These are phyloP conservation scores for Petasospora fabianii DNA, from an alignment of 1,139 yeast species.

Conservation along the genomic window DNA sequence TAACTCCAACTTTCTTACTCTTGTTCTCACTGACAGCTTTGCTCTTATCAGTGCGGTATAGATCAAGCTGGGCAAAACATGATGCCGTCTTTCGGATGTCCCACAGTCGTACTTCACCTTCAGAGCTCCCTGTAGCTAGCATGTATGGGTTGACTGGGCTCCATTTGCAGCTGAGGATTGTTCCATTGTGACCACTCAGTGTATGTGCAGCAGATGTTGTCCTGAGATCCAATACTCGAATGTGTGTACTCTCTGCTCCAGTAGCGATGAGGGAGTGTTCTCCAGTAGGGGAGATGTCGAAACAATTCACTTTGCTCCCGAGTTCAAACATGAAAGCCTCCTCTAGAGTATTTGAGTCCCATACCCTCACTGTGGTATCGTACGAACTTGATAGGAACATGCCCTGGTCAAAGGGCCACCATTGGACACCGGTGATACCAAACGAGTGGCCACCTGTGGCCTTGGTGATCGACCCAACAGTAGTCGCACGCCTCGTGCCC, in stretches of 20 bases:
- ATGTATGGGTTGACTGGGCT: conserved; percentile 48
- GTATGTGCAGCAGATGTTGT: conserved; percentile 71
- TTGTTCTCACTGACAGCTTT: conserved; percentile 21
- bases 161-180: conserved; percentile 69
- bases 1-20: conserved; percentile 26
- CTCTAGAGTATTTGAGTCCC: conserved; percentile 69
- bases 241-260: conserved; percentile 67
- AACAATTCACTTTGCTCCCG: conserved; percentile 47
- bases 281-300: conserved; percentile 41
- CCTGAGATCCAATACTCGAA: conserved; percentile 68
- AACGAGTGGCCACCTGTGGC: conserved; percentile 46
- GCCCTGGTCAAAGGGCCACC: conserved; percentile 93
- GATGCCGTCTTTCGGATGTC: conserved; percentile 69
- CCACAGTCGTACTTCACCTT: conserved; percentile 62
- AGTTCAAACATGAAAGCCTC: conserved; percentile 64
- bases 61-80: conserved; percentile 47
- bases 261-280: conserved; percentile 59
- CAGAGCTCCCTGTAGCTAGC: conserved; percentile 26
- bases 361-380: conserved; percentile 71
- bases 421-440: conserved; percentile 69
- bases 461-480: conserved; percentile 26
- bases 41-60: conserved; percentile 43
- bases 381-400: conserved; percentile 80
- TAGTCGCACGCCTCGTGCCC: conserved; percentile 21
- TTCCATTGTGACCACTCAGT: conserved; percentile 60